Evolutionary conservation across 345 rosid genomes (phyloP).

Genomic region (Arabis alpina): DNA sequence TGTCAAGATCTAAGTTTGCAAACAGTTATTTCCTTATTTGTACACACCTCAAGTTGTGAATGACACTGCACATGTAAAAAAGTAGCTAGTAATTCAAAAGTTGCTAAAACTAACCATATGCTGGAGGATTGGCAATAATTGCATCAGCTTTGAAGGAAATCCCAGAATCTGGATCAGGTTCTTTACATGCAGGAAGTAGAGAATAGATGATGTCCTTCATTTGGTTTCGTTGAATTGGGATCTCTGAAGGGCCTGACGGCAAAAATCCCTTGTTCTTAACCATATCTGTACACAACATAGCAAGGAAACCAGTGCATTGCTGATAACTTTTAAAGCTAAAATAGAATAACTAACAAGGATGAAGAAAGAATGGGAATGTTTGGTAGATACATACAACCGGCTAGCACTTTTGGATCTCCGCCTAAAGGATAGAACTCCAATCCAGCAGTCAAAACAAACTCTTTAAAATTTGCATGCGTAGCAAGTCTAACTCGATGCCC

Average conservation of each 20-base stretch:
- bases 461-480: conserved; percentile 97
- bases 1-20: too few species aligned
- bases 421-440: conserved; percentile 96
- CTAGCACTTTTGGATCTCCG: conserved; percentile 97
- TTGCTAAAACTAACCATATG: conserved; percentile 67
- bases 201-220: conserved; percentile 83
- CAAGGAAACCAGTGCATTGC: conserved; percentile 31
- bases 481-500: conserved; percentile 99
- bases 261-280: conserved; percentile 98
- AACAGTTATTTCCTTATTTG: background rate
- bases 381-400: conserved; percentile 79
- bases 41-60: conserved; percentile 14
- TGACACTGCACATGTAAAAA: background rate
- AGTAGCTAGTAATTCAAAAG: conserved; percentile 18
- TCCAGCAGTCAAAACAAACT: conserved; percentile 96
- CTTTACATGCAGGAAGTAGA: conserved; percentile 91
- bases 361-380: conserved; percentile 20
- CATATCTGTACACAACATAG: conserved; percentile 71
- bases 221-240: conserved; percentile 87
- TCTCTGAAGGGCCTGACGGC: conserved; percentile 98
- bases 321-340: background rate
- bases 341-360: too few species aligned
- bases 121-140: conserved; percentile 98
- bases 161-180: conserved; percentile 87
- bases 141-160: conserved; percentile 93